Base-by-base conservation (phyloP, 2,329 filamentous ascomycete genomes). In the Arthrinium phaeospermum region DNA sequence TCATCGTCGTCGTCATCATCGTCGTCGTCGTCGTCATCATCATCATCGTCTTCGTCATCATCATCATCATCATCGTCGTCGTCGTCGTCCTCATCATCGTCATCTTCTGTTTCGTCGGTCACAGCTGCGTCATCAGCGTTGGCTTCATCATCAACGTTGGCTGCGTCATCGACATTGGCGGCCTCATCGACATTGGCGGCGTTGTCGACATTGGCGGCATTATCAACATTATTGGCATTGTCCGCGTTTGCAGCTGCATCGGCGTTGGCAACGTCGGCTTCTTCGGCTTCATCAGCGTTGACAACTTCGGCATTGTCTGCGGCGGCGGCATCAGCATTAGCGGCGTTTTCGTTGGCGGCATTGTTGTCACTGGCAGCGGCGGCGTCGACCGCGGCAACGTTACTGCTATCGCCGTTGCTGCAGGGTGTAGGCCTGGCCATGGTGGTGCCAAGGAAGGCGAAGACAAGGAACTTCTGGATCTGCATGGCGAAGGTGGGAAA, bases 391-490 rank as follows among this genome's bases (percentile, higher is more conserved):
- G 24, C 24, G 49, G 47, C 47, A 51, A 10, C n/a, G n/a, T 24
- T 24, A 24, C 24, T 24, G 47, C 22, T 30, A 37, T 61, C 53
- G 30, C 0, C 30, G 22, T 34, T 34, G 30, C 53, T 10, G 22
- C 53, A 61, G 22, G 53, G 53, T 8, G 6, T 61, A 3, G 53
- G 53, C 16, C 19, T 10, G 10, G 53, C 53, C 16, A 61, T 61
- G 53, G 34, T 27, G 30, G 53, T 61, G 53, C 53, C 53, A 22
- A 61, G 53, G 30, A 37, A 61, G 53, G 53, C 53, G 53, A 61
- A 61, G 27, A 61, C 19, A 19, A 61, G 53, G 53, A 61, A 37
- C 5, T 19, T 22, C 30, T 61, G 19, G 53, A 61, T 0, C 30
- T 61, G 53, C 53, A 61, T 61, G 30, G 30, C 34, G 53, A 61